phyloP scores from a whole-genome alignment of 1,284 basidiomycete species.

The Trametes versicolor region DNA sequence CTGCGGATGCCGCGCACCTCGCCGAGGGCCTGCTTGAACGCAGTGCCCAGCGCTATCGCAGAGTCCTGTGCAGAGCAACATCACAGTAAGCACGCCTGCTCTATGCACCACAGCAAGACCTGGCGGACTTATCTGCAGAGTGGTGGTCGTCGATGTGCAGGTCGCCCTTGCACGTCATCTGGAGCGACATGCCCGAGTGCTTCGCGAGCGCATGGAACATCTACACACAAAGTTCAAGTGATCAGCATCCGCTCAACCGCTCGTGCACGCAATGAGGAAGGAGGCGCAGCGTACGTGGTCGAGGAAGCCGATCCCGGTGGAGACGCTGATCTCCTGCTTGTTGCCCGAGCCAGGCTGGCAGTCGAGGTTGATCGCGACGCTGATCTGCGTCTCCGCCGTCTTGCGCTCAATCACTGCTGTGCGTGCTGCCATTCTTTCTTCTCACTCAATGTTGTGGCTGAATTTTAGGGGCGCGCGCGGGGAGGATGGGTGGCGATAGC shows the following conservation, averaged over 20 bases:
- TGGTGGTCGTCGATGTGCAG: slow-evolving; percentile 99
- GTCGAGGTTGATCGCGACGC: slow-evolving; percentile 87
- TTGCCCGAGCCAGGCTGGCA: slow-evolving; percentile 69
- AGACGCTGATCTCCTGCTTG: slow-evolving; percentile 85
- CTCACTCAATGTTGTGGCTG: neutral
- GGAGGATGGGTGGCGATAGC: slow-evolving; percentile 6
- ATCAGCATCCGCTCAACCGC: neutral
- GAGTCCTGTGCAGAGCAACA: slow-evolving; percentile 78
- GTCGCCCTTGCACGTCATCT: slow-evolving; percentile 93
- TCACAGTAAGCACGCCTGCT: slow-evolving; percentile 26
- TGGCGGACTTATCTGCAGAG: slow-evolving; percentile 88
- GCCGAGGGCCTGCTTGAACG: slow-evolving; percentile 96
- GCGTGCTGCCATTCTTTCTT: slow-evolving; percentile 55
- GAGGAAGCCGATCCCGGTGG: slow-evolving; percentile 97
- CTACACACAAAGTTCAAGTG: slow-evolving; percentile 52
- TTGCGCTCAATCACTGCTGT: slow-evolving; percentile 85
- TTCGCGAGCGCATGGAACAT: slow-evolving; percentile 97
- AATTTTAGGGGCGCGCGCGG: neutral
- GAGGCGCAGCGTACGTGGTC: slow-evolving; percentile 83
- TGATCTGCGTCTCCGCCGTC: slow-evolving; percentile 94
- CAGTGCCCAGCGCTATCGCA: slow-evolving; percentile 91
- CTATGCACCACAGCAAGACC: slow-evolving; percentile 5
- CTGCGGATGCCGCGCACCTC: slow-evolving; percentile 95
- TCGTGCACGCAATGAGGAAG: neutral
- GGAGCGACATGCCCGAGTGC: slow-evolving; percentile 92